Conservation (phyloP, 2,329 filamentous ascomycete genomes). For the Fusarium compactum region DNA sequence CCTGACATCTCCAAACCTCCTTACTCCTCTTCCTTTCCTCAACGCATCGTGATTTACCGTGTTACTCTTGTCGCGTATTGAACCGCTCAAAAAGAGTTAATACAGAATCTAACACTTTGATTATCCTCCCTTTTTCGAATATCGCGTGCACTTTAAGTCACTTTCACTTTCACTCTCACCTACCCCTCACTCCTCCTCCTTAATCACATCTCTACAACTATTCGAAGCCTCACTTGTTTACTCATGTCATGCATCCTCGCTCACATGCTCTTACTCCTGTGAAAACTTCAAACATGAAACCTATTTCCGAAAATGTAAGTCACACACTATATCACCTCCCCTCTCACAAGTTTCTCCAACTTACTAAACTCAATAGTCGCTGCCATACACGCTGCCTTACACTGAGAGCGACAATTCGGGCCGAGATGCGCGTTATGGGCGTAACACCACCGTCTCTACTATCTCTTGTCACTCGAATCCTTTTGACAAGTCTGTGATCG, state of each 20-base stretch:
- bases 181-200: neutral
- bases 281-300: constrained; percentile 30
- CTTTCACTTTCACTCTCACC: neutral
- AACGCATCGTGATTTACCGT: constrained; percentile 5
- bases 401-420: constrained; percentile 39
- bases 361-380: constrained; percentile 31
- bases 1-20: neutral
- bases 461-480: constrained; percentile 30
- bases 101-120: neutral
- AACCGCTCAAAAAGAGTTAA: constrained; percentile 4
- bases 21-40: neutral
- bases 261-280: neutral
- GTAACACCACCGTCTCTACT: constrained; percentile 35
- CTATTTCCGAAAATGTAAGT: constrained; percentile 20
- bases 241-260: neutral
- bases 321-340: neutral
- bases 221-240: neutral
- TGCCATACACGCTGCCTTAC: constrained; percentile 29
- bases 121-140: neutral
- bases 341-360: neutral
- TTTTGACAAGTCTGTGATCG: constrained; percentile 20
- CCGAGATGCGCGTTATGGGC: constrained; percentile 31
- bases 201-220: neutral
- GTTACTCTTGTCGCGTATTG: constrained; percentile 13
- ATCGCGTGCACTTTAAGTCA: neutral